Base-by-base conservation (phyloP, 2,329 filamentous ascomycete genomes). In the Xylogone sp. region DNA sequence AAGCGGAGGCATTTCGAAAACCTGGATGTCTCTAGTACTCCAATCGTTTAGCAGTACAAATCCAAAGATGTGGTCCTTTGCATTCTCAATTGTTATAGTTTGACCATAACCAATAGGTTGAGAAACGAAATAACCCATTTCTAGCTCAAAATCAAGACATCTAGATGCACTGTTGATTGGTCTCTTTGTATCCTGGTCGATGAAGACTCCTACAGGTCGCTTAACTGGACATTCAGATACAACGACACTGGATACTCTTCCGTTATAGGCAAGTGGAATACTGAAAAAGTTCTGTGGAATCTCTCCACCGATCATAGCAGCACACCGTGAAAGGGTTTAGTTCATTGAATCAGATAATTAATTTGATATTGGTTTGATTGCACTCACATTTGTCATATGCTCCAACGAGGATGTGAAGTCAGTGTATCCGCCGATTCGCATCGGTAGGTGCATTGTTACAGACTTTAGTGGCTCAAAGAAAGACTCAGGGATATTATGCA, bases 401-500 rank as follows among this genome's bases (percentile, higher is more conserved):
- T 53, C 48, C 22, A 50, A 31, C 21, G 48, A 50, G 43, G 42
- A 50, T 63, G 84, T 87, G 71, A 87, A 87, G 64, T 87, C 84
- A 18, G 83, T 82, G 64, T 86, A 87, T 62, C 87, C 83, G 43
- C 82, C 81, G 61, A 87, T 86, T 53, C 77, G 74, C 75, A 87
- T 78, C 4, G 84, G 84, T 2, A 87, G 59, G 56, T 87, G 83
- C 59, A 75, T 80, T 52, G 70, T 74, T 46, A 82, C 75, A 21
- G 83, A 69, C 13, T 74, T 73, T 39, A 52, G 24, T 12, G 24
- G 53, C 29, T 49, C 21, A 19, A 54, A 29, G 44, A 27, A 45
- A 16, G 43, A 31, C 16, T 43, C 18, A 13, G 42, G n/a, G 13
- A 49, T 45, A 21, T 49, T 16, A 43, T 29, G 12, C 21, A 24